Percentiles rank a stretch among this genome's conserved stretches.
Conservation (phyloP, 257 asterid genomes). For the Oldenlandia corymbosa region DNA sequence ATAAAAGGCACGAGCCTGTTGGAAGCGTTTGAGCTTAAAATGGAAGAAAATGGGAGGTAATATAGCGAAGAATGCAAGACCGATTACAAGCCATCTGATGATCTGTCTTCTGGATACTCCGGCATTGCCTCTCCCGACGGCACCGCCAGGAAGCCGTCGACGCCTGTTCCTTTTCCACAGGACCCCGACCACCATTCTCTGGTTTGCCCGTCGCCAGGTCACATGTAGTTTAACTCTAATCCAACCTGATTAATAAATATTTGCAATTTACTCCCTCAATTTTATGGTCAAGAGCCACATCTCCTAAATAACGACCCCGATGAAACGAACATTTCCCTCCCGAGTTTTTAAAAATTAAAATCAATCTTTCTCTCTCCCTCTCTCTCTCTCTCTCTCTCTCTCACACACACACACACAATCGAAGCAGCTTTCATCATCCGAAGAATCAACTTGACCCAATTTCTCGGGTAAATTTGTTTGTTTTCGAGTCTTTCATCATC, state of each 20-base stretch:
- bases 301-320: too few relatives aligned
- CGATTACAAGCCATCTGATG: conserved; percentile 50
- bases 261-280: too few relatives aligned
- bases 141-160: conserved; percentile 33
- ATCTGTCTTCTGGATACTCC: conserved; percentile 39
- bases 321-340: too few relatives aligned
- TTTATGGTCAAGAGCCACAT: too few relatives aligned
- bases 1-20: conserved; percentile 29
- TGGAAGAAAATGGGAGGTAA: conserved; percentile 87
- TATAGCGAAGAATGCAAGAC: conserved; percentile 60
- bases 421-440: background rate
- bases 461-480: background rate
- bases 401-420: background rate
- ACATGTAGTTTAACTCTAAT: too few relatives aligned
- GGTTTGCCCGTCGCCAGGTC: too few relatives aligned
- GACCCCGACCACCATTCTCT: conserved; percentile 22
- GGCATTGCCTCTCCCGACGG: conserved; percentile 22
- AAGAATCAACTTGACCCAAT: background rate
- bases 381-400: conserved; percentile 23
- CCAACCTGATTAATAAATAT: too few relatives aligned
- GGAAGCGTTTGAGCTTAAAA: conserved; percentile 75
- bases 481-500: background rate
- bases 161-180: conserved; percentile 58
- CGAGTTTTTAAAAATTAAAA: too few relatives aligned
- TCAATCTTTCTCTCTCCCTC: background rate